Evolutionary conservation across 371 early-diverging fungal genomes (phyloP).

Genomic region (Mucor irregularis): DNA sequence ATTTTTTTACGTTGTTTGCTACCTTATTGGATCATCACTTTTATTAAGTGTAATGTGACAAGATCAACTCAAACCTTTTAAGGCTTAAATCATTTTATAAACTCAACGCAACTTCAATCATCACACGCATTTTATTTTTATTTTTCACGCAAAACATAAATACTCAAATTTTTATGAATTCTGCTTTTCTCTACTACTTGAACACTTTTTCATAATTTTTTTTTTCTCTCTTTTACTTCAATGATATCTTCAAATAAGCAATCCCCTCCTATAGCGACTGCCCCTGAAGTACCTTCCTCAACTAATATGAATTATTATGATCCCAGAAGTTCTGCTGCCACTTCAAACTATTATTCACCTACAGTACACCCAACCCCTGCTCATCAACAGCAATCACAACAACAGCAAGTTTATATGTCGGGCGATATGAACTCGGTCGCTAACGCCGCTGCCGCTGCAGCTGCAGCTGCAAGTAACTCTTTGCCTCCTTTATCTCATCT

Average conservation of each 20-base stretch:
- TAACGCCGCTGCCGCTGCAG: constrained; percentile 32
- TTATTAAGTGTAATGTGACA: constrained; percentile 31
- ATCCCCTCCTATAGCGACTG: constrained; percentile 13
- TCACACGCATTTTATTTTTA: neutral
- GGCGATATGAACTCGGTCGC: constrained; percentile 17
- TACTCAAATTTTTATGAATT: constrained; percentile 16
- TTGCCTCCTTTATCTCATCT: constrained; percentile 49
- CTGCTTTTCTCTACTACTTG: constrained; percentile 4
- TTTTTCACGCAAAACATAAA: constrained; percentile 2
- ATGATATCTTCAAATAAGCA: neutral
- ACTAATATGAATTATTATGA: constrained; percentile 21
- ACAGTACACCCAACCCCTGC: constrained; percentile 7
- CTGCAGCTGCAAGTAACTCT: constrained; percentile 28
- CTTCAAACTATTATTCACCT: neutral
- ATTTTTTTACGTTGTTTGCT: constrained; percentile 1
- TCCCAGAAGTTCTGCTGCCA: constrained; percentile 4
- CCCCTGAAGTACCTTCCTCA: constrained; percentile 25
- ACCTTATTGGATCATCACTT: constrained; percentile 18
- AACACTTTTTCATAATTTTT: neutral
- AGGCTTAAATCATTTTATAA: constrained; percentile 8
- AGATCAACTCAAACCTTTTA: constrained; percentile 24
- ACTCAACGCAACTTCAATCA: constrained; percentile 5
- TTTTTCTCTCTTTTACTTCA: neutral
- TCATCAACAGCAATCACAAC: constrained; percentile 1
- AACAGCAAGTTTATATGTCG: constrained; percentile 1